A percentile compares a stretch with the other conserved stretches of the same genome.
Conservation (phyloP, 306 rosid genomes). For the Styphnolobium japonicum region DNA sequence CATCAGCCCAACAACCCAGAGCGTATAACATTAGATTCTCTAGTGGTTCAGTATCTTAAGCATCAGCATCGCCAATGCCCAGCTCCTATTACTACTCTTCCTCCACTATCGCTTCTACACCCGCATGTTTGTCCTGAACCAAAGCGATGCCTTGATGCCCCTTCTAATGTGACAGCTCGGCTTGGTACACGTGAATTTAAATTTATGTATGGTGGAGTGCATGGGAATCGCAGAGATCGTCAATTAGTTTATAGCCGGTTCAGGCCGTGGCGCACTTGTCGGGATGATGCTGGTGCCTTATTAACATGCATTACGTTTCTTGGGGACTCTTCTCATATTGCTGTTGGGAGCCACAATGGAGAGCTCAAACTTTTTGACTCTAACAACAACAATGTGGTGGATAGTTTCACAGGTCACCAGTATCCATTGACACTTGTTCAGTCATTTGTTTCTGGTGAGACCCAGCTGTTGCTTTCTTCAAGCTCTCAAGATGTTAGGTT, state of each 20-base stretch:
- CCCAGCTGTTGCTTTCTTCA: conserved; percentile 83
- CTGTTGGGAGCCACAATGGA: conserved; percentile 87
- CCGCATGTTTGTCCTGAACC: conserved; percentile 99
- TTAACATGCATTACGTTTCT: conserved; percentile 88
- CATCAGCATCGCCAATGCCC: conserved; percentile 99
- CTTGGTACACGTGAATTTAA: conserved; percentile 90
- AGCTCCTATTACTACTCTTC: conserved; percentile 97
- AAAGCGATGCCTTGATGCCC: conserved; percentile 89
- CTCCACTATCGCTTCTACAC: conserved; percentile 86
- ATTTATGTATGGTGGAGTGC: conserved; percentile 80
- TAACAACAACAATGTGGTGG: conserved; percentile 67
- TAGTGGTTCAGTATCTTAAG: conserved; percentile 91
- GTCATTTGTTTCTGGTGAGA: conserved; percentile 70
- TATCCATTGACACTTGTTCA: conserved; percentile 79
- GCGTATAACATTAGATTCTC: conserved; percentile 77
- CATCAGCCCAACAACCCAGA: conserved; percentile 70
- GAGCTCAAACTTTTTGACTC: conserved; percentile 86
- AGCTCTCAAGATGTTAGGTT: conserved; percentile 79
- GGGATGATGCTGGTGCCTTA: conserved; percentile 79
- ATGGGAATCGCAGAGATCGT: conserved; percentile 92
- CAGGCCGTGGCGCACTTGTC: conserved; percentile 95
- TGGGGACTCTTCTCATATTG: conserved; percentile 80
- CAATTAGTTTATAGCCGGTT: conserved; percentile 95
- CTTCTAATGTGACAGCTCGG: conserved; percentile 84
- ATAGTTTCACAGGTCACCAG: conserved; percentile 83